These are phyloP conservation scores for Striga hermonthica DNA, from an alignment of 305 asterid genomes.

Conservation along the genomic window DNA sequence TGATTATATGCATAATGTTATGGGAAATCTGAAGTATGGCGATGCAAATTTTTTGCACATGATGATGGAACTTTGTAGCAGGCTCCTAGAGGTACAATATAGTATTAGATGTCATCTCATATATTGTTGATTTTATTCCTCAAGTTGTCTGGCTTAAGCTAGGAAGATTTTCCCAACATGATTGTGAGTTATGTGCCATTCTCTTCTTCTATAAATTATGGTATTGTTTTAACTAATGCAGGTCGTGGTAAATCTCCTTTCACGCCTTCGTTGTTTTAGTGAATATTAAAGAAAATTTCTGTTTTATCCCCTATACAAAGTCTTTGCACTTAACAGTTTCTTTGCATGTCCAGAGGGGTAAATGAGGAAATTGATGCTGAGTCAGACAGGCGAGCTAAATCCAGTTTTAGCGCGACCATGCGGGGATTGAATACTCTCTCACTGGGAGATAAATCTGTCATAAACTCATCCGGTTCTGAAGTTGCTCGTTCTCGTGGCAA, in stretches of 20 bases:
- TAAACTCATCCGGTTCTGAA: slow-evolving; percentile 40
- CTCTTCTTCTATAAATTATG: slow-evolving; percentile 17
- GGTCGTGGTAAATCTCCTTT: slow-evolving; percentile 9
- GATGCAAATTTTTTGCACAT: neutral
- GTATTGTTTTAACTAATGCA: neutral
- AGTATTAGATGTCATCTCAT: slow-evolving; percentile 25
- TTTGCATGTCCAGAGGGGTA: slow-evolving; percentile 34
- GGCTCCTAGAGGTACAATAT: slow-evolving; percentile 16
- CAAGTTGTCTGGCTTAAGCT: neutral
- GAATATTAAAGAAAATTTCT: slow-evolving; percentile 10
- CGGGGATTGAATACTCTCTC: slow-evolving; percentile 40
- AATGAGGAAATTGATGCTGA: slow-evolving; percentile 42
- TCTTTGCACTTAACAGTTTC: slow-evolving; percentile 20
- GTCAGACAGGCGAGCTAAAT: slow-evolving; percentile 40
- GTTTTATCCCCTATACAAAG: slow-evolving; percentile 2
- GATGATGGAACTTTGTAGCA: neutral
- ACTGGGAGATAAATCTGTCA: slow-evolving; percentile 35
- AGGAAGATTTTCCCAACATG: too few species aligned
- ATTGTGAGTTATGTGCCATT: neutral
- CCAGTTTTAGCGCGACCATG: slow-evolving; percentile 33
- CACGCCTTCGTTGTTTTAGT: neutral
- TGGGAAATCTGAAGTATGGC: too few species aligned
- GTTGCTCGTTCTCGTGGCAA: slow-evolving; percentile 37
- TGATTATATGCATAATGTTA: too few species aligned
- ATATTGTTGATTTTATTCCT: slow-evolving; percentile 23